Base-by-base conservation (phyloP, 768 basidiomycete species). In the Amanita pseudoporphyria region DNA sequence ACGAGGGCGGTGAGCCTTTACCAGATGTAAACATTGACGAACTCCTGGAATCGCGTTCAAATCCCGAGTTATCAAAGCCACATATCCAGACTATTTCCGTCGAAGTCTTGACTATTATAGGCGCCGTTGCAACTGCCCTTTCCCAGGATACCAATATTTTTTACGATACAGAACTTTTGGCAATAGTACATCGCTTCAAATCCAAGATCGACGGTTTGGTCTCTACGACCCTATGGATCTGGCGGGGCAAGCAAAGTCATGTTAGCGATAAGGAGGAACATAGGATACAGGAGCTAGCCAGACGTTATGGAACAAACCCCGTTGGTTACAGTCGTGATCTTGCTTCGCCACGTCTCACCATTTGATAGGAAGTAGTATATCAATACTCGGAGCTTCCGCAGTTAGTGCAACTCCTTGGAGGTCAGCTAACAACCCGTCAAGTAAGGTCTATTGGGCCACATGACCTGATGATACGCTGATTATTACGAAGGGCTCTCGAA, bases 351-450 rank as follows among this genome's bases (percentile, higher is more conserved):
- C 30, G 6, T 50, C 39, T 36, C 42, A 51, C n/a, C 32, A 3
- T 37, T 18, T 21, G 21, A 19, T 49, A 77, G 75, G 64, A 59
- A 51, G 55, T 66, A 35, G 67, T 86, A 5, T 64, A 67, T 49
- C 88, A 90, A 63, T 69, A 73, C 44, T 70, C 72, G 6, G 89
- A 92, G 56, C 78, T 86, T 7, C 49, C 67, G 5, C 78, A 81
- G 43, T 62, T 92, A 3, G 73, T 89, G 2, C 60, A 72, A 49
- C 60, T 77, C 24, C 71, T 92, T 9, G 88, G 87, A 21, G 84
- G 85, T 26, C 72, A 68, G 35, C 64, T 91, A n/a, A 74, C 75
- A n/a, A 80, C 77, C 49, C 78, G 88, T 41, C 87, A 90, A 73
- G 87, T 86, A 53, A 54, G 64, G 48, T 26, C 13, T 21, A 13